phyloP scores from a whole-genome alignment of 495 filamentous ascomycete species.

The Penicillium longicatenatum region DNA sequence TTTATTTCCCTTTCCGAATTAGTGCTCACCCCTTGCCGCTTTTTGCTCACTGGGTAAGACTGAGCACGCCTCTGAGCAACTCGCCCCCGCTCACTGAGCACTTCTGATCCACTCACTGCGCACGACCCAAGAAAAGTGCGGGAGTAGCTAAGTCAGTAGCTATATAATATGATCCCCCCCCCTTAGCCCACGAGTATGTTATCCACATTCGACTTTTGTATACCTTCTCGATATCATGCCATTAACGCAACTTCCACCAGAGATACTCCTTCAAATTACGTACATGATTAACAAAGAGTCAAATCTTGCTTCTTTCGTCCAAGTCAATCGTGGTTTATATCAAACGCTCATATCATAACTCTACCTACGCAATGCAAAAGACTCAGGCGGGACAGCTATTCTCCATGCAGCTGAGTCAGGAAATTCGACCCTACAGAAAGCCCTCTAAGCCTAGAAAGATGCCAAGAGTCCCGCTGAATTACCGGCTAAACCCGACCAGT shows the following conservation, averaged over 20 bases:
- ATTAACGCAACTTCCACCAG: neutral
- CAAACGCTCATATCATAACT: constrained; percentile 7
- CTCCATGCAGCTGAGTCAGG: neutral
- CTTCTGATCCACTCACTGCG: no score
- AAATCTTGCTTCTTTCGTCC: constrained; percentile 6
- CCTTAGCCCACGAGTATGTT: neutral
- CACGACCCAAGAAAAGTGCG: no score
- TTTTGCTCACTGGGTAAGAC: no score
- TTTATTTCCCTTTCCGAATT: no score
- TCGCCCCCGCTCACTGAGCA: no score
- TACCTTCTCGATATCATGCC: neutral
- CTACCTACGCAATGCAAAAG: constrained; percentile 6
- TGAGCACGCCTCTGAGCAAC: no score
- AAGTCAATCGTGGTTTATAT: constrained; percentile 8
- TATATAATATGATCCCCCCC: no score
- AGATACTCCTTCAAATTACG: constrained; percentile 6
- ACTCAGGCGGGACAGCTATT: constrained; percentile 3
- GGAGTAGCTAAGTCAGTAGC: no score
- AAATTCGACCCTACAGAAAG: neutral
- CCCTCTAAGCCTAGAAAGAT: neutral
- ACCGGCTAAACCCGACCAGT: neutral
- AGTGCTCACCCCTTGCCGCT: no score
- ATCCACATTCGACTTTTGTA: neutral
- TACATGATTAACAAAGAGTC: constrained; percentile 1
- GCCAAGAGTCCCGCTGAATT: constrained; percentile 1